Evolutionary conservation across 805 yeast genomes (phyloP).

Genomic region (Saturnispora quitensis): DNA sequence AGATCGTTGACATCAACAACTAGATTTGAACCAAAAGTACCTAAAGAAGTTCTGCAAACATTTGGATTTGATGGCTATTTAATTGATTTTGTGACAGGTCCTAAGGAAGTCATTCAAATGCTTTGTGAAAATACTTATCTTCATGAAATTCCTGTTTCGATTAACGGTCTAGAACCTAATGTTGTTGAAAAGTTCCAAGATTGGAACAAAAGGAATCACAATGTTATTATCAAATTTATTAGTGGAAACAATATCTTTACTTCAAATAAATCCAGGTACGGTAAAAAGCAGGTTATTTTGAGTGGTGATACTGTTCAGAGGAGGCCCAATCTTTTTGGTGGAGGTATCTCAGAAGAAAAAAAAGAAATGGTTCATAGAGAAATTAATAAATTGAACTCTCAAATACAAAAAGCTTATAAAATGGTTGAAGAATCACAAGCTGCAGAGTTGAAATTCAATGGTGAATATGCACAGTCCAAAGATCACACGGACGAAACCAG

Average conservation of each 20-base stretch:
- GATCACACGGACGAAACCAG: conserved; percentile 8
- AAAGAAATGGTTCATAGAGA: conserved; percentile 12
- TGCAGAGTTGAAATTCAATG: conserved; percentile 4
- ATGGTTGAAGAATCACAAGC: neutral
- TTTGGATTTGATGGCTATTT: conserved; percentile 78
- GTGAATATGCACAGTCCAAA: conserved; percentile 13
- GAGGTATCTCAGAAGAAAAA: conserved; percentile 26
- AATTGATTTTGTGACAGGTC: conserved; percentile 65
- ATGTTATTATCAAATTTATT: conserved; percentile 39
- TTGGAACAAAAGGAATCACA: conserved; percentile 29
- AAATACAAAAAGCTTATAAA: conserved; percentile 1
- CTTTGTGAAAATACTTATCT: conserved; percentile 46
- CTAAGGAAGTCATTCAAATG: conserved; percentile 61
- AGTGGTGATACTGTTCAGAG: conserved; percentile 57
- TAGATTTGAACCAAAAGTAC: conserved; percentile 9
- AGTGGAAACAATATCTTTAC: conserved; percentile 47
- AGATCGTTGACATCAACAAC: conserved; percentile 33
- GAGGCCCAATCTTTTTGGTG: conserved; percentile 38
- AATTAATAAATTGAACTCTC: conserved; percentile 11
- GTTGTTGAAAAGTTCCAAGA: conserved; percentile 2
- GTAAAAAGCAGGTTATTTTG: conserved; percentile 45
- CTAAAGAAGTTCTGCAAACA: conserved; percentile 22
- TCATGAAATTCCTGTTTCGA: conserved; percentile 55
- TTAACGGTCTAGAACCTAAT: conserved; percentile 28
- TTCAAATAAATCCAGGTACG: conserved; percentile 54